phyloP scores from a whole-genome alignment of 2,329 filamentous ascomycete genomes.

The Juglanconis oblonga region DNA sequence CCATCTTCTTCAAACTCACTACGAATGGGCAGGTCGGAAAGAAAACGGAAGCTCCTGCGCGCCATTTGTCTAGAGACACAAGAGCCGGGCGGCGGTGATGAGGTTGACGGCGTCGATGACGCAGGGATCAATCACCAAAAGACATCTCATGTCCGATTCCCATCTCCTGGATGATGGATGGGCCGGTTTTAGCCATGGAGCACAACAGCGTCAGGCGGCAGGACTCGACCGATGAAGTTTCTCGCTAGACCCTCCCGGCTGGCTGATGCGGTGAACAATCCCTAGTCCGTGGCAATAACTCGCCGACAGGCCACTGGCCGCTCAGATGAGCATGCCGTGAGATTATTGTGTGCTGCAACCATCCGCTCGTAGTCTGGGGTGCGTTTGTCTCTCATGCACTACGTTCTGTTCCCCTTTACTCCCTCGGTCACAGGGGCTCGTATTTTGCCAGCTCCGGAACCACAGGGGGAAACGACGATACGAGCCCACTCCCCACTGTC shows the following conservation, averaged over 20 bases:
- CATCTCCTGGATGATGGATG: background rate
- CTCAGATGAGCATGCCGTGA: slow-evolving; percentile 1
- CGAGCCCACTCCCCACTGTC: background rate
- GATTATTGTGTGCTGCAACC: background rate
- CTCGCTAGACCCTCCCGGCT: background rate
- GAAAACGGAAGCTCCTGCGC: background rate
- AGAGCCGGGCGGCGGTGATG: background rate
- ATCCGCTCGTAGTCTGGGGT: slow-evolving; percentile 3
- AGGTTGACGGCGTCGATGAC: background rate
- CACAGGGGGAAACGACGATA: background rate
- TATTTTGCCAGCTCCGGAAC: slow-evolving; percentile 4
- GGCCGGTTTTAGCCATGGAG: background rate
- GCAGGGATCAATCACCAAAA: background rate
- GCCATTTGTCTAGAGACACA: background rate
- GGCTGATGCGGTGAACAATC: slow-evolving; percentile 3
- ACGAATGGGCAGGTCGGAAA: background rate
- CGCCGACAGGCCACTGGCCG: background rate
- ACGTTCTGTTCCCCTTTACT: background rate
- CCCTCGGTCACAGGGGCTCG: background rate
- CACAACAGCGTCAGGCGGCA: slow-evolving; percentile 1
- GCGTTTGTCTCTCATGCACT: background rate
- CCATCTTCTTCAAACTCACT: background rate
- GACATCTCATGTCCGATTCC: background rate
- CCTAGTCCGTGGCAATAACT: background rate
- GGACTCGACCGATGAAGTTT: slow-evolving; percentile 3